phyloP scores from a whole-genome alignment of 805 yeast genomes.

The Saccharomycopsis vini region DNA sequence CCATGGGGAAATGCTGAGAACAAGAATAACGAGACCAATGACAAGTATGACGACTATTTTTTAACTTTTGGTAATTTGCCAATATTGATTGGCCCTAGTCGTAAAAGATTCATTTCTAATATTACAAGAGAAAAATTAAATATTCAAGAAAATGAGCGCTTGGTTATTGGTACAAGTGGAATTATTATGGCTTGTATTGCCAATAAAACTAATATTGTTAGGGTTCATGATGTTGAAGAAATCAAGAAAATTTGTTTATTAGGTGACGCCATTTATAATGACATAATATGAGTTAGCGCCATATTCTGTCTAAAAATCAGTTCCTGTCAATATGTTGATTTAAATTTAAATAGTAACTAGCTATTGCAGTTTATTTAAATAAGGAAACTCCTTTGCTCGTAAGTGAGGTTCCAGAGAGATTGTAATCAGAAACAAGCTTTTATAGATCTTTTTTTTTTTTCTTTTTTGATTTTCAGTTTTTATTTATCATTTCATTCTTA shows the following conservation, averaged over 20 bases:
- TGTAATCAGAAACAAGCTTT: neutral
- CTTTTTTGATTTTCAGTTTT: neutral
- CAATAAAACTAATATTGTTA: slow-evolving; percentile 66
- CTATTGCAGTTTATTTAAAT: no score
- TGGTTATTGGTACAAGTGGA: slow-evolving; percentile 64
- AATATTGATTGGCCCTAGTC: slow-evolving; percentile 74
- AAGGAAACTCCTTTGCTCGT: slow-evolving; percentile 15
- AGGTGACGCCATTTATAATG: slow-evolving; percentile 67
- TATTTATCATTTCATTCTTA: no score
- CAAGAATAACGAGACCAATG: slow-evolving; percentile 14
- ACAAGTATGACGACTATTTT: neutral
- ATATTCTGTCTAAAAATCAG: neutral
- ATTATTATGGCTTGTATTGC: slow-evolving; percentile 65
- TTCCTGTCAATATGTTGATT: neutral
- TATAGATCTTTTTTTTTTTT: neutral
- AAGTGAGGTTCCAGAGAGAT: no score
- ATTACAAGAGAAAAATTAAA: slow-evolving; percentile 53
- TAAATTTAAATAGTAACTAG: no score
- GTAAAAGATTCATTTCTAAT: slow-evolving; percentile 79
- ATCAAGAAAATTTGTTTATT: slow-evolving; percentile 44
- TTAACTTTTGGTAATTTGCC: slow-evolving; percentile 45
- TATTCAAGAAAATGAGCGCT: slow-evolving; percentile 34
- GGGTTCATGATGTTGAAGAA: slow-evolving; percentile 72
- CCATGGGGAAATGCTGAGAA: neutral
- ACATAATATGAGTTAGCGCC: neutral